Evolutionary conservation across 2,329 filamentous ascomycete species (phyloP).

Genomic region (Aspergillus novofumigatus): DNA sequence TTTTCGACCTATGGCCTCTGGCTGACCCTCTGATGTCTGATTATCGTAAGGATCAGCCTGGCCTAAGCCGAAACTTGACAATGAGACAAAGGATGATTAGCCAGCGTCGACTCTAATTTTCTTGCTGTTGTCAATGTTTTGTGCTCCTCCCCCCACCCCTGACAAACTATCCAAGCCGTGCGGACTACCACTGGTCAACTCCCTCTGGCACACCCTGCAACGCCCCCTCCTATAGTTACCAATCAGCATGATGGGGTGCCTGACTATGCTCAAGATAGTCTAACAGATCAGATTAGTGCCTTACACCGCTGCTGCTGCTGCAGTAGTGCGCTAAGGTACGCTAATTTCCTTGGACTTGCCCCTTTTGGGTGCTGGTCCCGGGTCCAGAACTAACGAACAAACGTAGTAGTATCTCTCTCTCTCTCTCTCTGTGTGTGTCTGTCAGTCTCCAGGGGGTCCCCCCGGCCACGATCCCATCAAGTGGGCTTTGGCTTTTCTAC

Average conservation of each 20-base stretch:
- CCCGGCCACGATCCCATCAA: no score
- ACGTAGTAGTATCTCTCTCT: no score
- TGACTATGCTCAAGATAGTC: constrained; percentile 3
- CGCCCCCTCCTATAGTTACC: neutral
- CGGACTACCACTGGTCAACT: constrained; percentile 8
- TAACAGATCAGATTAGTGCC: neutral
- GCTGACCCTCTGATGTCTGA: no score
- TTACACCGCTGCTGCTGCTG: neutral
- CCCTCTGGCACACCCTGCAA: neutral
- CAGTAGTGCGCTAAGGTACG: no score
- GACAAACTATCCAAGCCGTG: constrained; percentile 11
- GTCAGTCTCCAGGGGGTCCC: no score
- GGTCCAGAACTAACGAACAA: neutral
- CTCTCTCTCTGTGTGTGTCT: neutral
- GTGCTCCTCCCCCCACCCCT: neutral
- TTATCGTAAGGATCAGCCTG: neutral
- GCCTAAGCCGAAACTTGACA: neutral
- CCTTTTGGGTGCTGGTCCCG: neutral
- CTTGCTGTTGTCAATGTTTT: constrained; percentile 1
- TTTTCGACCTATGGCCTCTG: neutral
- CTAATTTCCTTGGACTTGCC: neutral
- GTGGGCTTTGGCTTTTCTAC: neutral
- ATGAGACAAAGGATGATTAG: constrained; percentile 5
- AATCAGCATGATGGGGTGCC: constrained; percentile 9
- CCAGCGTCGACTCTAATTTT: constrained; percentile 4